phyloP scores from a whole-genome alignment of 768 basidiomycete species.

The Jaapia argillacea region DNA sequence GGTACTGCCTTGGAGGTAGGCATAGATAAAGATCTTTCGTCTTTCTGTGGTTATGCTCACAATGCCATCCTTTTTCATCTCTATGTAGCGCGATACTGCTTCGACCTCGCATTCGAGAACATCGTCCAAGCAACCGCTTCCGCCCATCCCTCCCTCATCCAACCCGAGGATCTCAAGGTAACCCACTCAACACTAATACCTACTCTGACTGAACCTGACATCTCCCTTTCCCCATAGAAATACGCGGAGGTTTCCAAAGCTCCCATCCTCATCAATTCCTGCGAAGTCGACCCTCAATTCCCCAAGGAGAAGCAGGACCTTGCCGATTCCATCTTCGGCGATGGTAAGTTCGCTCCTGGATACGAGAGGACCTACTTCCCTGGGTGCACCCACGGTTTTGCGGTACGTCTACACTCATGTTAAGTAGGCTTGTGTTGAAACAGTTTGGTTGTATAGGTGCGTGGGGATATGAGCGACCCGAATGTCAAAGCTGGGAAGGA shows the following conservation, averaged over 20 bases:
- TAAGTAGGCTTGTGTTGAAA: background rate
- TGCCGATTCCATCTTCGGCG: constrained; percentile 41
- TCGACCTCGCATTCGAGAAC: constrained; percentile 53
- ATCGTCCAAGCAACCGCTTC: constrained; percentile 36
- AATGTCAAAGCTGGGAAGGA: constrained; percentile 53
- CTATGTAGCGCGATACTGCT: constrained; percentile 38
- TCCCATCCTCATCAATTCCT: constrained; percentile 62
- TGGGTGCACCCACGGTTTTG: constrained; percentile 45
- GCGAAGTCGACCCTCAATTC: constrained; percentile 42
- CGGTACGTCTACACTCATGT: constrained; percentile 39
- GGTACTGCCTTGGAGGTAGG: constrained; percentile 64
- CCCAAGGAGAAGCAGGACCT: constrained; percentile 30
- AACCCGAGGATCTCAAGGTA: constrained; percentile 52
- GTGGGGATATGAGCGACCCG: constrained; percentile 25
- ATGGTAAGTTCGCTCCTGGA: constrained; percentile 33
- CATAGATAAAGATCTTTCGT: constrained; percentile 3
- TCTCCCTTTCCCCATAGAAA: constrained; percentile 20
- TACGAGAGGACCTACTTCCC: constrained; percentile 40
- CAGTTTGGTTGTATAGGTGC: constrained; percentile 1
- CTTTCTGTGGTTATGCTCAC: background rate
- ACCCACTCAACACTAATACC: too few species aligned
- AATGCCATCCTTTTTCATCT: background rate
- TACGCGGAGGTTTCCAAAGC: constrained; percentile 33
- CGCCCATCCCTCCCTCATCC: constrained; percentile 55
- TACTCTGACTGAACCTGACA: too few species aligned